phyloP scores from a whole-genome alignment of 352 stramenopile species.

The Ochromonadaceae sp. region DNA sequence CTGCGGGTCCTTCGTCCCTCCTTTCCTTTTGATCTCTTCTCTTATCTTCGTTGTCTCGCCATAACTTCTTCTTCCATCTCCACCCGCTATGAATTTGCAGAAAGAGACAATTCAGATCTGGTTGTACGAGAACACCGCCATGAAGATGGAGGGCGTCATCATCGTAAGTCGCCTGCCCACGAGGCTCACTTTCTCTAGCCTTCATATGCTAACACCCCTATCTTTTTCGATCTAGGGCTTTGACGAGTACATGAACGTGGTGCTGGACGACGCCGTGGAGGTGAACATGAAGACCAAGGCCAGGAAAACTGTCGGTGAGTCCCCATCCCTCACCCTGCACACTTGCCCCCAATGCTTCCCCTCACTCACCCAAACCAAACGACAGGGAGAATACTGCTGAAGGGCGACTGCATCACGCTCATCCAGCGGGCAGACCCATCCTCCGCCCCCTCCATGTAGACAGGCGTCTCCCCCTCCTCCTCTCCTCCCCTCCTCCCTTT shows the following conservation, averaged over 20 bases:
- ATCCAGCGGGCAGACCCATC: slow-evolving; percentile 47
- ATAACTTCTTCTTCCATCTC: too few relatives aligned
- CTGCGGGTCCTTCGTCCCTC: background rate
- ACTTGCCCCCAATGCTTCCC: background rate
- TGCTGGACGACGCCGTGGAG: slow-evolving; percentile 94
- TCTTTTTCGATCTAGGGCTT: slow-evolving; percentile 46
- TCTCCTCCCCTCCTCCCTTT: too few relatives aligned
- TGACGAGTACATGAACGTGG: slow-evolving; percentile 99
- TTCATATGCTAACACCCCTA: background rate
- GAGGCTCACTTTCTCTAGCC: background rate
- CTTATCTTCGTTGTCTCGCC: slow-evolving; percentile 10
- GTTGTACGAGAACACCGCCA: slow-evolving; percentile 98
- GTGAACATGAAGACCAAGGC: slow-evolving; percentile 46
- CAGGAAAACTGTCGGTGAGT: slow-evolving; percentile 19
- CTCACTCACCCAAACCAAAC: background rate
- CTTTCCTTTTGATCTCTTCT: background rate
- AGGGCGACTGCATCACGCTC: slow-evolving; percentile 98
- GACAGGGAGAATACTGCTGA: slow-evolving; percentile 94
- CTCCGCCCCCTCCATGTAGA: too few relatives aligned
- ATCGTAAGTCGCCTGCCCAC: slow-evolving; percentile 43
- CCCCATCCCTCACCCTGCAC: background rate
- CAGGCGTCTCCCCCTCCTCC: too few relatives aligned
- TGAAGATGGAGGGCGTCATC: slow-evolving; percentile 96
- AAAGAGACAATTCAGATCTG: slow-evolving; percentile 82
- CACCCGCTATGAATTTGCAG: too few relatives aligned